Percentiles rank a stretch among this genome's conserved stretches.
Evolutionary conservation across 306 rosid species (phyloP).

Genomic region (Lathyrus tuberosus): DNA sequence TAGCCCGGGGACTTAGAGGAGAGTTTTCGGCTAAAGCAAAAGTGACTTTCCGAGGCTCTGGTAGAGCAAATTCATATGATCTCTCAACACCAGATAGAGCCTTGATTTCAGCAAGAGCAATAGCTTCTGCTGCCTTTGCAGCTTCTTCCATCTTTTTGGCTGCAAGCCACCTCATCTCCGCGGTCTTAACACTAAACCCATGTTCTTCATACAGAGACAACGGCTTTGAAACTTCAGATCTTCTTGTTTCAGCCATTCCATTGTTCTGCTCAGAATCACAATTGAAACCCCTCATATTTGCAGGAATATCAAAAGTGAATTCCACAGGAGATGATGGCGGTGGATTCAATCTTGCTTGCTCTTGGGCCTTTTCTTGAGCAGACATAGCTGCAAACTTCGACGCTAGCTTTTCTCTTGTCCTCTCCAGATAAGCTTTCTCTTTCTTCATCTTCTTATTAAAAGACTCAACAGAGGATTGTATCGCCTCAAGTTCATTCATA

Average conservation of each 20-base stretch:
- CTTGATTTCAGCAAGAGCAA: constrained; percentile 88
- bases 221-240: constrained; percentile 49
- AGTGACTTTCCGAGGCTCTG: constrained; percentile 63
- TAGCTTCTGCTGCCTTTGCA: constrained; percentile 92
- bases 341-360: constrained; percentile 43
- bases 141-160: constrained; percentile 99
- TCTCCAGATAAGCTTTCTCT: constrained; percentile 70
- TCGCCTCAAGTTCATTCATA: constrained; percentile 72
- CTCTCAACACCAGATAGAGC: constrained; percentile 54
- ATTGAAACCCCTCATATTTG: constrained; percentile 41
- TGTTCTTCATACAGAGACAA: constrained; percentile 41
- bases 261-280: constrained; percentile 38
- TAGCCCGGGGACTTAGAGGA: constrained; percentile 47
- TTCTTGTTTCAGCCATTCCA: constrained; percentile 45
- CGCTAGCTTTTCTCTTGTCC: constrained; percentile 59
- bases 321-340: constrained; percentile 43
- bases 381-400: constrained; percentile 59
- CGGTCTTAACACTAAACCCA: constrained; percentile 59
- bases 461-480: constrained; percentile 78
- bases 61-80: constrained; percentile 51
- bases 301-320: constrained; percentile 38
- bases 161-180: constrained; percentile 86
- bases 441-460: constrained; percentile 82
- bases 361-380: constrained; percentile 53
- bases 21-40: constrained; percentile 49